Percentiles rank a stretch among this genome's conserved stretches.
Conservation (phyloP, 805 yeast species). For the Starmera caribaea region DNA sequence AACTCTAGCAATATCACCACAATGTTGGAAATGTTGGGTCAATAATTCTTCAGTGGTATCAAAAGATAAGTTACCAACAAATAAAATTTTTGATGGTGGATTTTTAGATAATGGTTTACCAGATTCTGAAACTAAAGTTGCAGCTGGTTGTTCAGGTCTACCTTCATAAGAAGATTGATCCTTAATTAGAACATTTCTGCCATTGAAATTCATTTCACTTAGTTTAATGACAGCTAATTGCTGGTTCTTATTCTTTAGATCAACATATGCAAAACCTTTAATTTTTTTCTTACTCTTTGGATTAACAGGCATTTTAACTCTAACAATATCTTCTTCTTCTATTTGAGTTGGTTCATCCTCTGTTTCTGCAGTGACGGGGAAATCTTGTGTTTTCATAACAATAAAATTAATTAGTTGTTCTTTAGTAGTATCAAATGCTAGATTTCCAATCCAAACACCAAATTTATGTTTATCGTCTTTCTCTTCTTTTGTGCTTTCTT, state of each 20-base stretch:
- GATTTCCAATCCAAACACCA: slow-evolving; percentile 94
- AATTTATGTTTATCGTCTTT: slow-evolving; percentile 35
- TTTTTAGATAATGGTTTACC: slow-evolving; percentile 49
- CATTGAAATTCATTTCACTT: slow-evolving; percentile 67
- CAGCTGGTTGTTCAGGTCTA: slow-evolving; percentile 40
- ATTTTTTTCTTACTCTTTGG: slow-evolving; percentile 44
- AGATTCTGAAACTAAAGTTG: slow-evolving; percentile 24
- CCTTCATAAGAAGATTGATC: slow-evolving; percentile 77
- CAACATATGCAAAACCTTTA: slow-evolving; percentile 87
- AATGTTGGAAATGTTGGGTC: slow-evolving; percentile 77
- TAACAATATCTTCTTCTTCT: slow-evolving; percentile 48
- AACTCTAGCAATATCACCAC: slow-evolving; percentile 76
- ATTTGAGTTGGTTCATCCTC: slow-evolving; percentile 29
- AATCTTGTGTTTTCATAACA: slow-evolving; percentile 41
- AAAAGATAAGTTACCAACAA: slow-evolving; percentile 88
- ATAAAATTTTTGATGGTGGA: slow-evolving; percentile 82
- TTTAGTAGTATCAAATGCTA: slow-evolving; percentile 73
- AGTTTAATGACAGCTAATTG: slow-evolving; percentile 54
- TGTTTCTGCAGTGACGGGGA: slow-evolving; percentile 19
- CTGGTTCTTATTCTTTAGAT: slow-evolving; percentile 53
- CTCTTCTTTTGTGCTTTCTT: slow-evolving; percentile 21
- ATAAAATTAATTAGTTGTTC: slow-evolving; percentile 66
- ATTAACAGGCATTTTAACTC: slow-evolving; percentile 73
- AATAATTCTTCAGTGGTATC: slow-evolving; percentile 79
- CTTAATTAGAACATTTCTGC: slow-evolving; percentile 80